phyloP scores from a whole-genome alignment of 2,329 filamentous ascomycete species.

The Cladosporium sp. region DNA sequence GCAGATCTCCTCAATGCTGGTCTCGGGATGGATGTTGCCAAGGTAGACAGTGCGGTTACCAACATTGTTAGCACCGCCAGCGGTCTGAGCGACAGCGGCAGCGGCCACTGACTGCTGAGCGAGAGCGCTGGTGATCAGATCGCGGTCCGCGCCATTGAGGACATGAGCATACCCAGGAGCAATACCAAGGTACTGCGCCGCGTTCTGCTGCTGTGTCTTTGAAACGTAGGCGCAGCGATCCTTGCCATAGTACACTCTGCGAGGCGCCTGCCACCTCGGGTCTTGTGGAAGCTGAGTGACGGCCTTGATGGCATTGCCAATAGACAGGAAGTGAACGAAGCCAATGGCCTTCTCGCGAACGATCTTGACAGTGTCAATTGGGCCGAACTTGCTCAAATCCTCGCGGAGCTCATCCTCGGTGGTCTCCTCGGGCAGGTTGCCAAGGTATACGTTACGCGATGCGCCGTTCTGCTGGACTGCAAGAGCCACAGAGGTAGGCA shows the following conservation, averaged over 20 bases:
- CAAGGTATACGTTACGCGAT: constrained; percentile 94
- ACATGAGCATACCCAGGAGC: constrained; percentile 95
- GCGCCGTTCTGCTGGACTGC: constrained; percentile 96
- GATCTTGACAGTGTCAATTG: constrained; percentile 95
- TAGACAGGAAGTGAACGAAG: constrained; percentile 95
- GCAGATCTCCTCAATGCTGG: constrained; percentile 98
- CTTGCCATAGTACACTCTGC: constrained; percentile 97
- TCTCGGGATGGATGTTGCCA: constrained; percentile 98
- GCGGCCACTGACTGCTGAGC: constrained; percentile 97
- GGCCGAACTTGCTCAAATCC: constrained; percentile 91
- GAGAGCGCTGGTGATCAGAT: constrained; percentile 91
- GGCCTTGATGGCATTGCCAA: constrained; percentile 97
- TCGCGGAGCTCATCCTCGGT: constrained; percentile 89
- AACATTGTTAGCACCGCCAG: constrained; percentile 93
- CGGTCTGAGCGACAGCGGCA: constrained; percentile 91
- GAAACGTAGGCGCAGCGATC: constrained; percentile 97
- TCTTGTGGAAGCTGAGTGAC: constrained; percentile 95
- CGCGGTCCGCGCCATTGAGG: constrained; percentile 90
- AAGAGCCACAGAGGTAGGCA: constrained; percentile 93
- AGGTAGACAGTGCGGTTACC: constrained; percentile 97
- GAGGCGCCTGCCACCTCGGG: constrained; percentile 91
- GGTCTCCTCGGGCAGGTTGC: constrained; percentile 86
- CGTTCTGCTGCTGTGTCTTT: constrained; percentile 99
- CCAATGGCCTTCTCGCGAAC: constrained; percentile 97
- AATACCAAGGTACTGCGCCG: constrained; percentile 95